A percentile compares a stretch with the other conserved stretches of the same genome.
phyloP scores from a whole-genome alignment of 805 yeast genomes.

The Yarrowia phangngaensis region DNA sequence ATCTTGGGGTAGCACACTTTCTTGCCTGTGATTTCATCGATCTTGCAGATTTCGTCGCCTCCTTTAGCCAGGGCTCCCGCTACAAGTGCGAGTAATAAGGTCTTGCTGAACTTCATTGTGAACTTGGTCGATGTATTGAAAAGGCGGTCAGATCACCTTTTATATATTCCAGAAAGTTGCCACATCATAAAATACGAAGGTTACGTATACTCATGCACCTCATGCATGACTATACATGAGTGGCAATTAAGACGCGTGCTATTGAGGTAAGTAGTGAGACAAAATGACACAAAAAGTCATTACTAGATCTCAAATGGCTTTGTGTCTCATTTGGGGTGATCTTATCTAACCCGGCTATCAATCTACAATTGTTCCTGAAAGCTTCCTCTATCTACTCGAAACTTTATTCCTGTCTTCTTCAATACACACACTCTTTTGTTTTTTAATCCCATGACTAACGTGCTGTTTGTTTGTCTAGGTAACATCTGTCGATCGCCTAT shows the following conservation, averaged over 20 bases:
- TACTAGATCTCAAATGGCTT: too few species aligned
- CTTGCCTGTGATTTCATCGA: constrained; percentile 19
- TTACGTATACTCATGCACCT: too few species aligned
- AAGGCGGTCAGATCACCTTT: too few species aligned
- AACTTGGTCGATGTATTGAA: too few species aligned
- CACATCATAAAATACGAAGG: constrained; percentile 4
- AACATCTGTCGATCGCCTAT: constrained; percentile 84
- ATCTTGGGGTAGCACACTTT: constrained; percentile 26
- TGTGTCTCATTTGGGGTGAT: too few species aligned
- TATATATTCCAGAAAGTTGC: constrained; percentile 22
- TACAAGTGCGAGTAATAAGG: constrained; percentile 10
- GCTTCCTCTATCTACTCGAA: too few species aligned
- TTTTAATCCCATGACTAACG: constrained; percentile 5
- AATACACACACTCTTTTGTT: background rate
- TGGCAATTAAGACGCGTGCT: background rate
- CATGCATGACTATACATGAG: constrained; percentile 9
- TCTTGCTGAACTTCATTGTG: constrained; percentile 21
- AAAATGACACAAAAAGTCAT: too few species aligned
- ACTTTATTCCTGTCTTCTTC: too few species aligned
- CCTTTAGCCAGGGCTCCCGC: constrained; percentile 1
- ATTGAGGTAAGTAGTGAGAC: too few species aligned
- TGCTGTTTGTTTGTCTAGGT: constrained; percentile 22
- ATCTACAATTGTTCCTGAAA: too few species aligned
- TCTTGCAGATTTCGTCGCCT: constrained; percentile 7
- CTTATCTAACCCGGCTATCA: too few species aligned